phyloP scores from a whole-genome alignment of 164 flowering plant genomes.

The Cinnamomum micranthum region DNA sequence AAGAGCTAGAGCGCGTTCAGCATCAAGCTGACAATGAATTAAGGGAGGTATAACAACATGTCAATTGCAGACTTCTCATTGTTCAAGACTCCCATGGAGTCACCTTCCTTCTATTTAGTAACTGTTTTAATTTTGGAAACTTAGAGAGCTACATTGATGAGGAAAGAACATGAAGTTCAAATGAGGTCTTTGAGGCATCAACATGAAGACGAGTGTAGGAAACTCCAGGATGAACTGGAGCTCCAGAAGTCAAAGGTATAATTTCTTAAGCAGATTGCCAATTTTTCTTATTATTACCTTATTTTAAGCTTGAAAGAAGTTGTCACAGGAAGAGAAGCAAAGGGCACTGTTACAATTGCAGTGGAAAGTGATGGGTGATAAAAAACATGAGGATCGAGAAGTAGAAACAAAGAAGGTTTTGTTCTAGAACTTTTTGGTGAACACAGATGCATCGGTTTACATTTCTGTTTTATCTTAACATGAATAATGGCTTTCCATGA shows the following conservation, averaged over 20 bases:
- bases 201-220: constrained; percentile 69
- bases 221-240: constrained; percentile 74
- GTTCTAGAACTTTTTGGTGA: background rate
- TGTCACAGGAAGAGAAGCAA: constrained; percentile 82
- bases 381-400: constrained; percentile 79
- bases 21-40: constrained; percentile 68
- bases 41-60: constrained; percentile 50
- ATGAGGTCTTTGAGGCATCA: constrained; percentile 54
- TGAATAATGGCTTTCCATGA: background rate
- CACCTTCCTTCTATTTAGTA: constrained; percentile 1
- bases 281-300: background rate
- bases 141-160: constrained; percentile 49
- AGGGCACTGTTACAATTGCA: constrained; percentile 82
- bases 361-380: constrained; percentile 83
- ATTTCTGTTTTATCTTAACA: background rate
- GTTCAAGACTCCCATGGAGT: background rate
- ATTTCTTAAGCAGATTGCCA: background rate
- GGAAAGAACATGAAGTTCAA: constrained; percentile 74
- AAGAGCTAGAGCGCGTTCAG: constrained; percentile 51
- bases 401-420: constrained; percentile 73
- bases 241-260: constrained; percentile 74
- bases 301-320: constrained; percentile 5
- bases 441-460: background rate
- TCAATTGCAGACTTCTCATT: background rate
- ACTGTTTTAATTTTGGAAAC: background rate